Evolutionary conservation across 257 asterid species (phyloP).

Genomic region (Gentiana straminea): DNA sequence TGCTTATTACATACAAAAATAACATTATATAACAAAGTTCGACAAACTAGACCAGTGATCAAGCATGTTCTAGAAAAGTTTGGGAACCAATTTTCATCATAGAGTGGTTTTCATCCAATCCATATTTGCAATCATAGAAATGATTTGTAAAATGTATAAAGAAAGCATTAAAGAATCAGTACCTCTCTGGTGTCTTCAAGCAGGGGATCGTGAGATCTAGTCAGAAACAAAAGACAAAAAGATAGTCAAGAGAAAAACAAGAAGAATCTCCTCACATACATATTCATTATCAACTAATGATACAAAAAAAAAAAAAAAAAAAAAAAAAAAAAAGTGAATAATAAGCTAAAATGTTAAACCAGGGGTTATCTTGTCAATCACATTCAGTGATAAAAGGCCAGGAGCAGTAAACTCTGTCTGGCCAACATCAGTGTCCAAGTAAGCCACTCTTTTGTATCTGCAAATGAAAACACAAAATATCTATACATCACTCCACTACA

Average conservation of each 20-base stretch:
- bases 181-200: conserved; percentile 94
- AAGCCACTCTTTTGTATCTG: conserved; percentile 85
- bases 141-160: background rate
- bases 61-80: too few species aligned
- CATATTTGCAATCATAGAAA: background rate
- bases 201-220: conserved; percentile 73
- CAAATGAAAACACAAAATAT: background rate
- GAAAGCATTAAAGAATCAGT: conserved; percentile 6
- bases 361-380: conserved; percentile 65
- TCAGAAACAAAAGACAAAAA: conserved; percentile 10
- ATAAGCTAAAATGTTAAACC: conserved; percentile 24
- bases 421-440: conserved; percentile 95
- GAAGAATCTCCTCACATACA: background rate
- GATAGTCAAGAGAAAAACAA: background rate
- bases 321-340: background rate
- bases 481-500: background rate
- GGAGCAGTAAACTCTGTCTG: conserved; percentile 95
- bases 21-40: too few species aligned
- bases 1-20: too few species aligned
- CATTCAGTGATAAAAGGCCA: conserved; percentile 66
- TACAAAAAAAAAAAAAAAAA: background rate
- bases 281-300: background rate
- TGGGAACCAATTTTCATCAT: too few species aligned
- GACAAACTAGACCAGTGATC: too few species aligned
- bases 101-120: too few species aligned